Base-by-base conservation (phyloP, 805 yeast species). In the Myxozyma neotropica region DNA sequence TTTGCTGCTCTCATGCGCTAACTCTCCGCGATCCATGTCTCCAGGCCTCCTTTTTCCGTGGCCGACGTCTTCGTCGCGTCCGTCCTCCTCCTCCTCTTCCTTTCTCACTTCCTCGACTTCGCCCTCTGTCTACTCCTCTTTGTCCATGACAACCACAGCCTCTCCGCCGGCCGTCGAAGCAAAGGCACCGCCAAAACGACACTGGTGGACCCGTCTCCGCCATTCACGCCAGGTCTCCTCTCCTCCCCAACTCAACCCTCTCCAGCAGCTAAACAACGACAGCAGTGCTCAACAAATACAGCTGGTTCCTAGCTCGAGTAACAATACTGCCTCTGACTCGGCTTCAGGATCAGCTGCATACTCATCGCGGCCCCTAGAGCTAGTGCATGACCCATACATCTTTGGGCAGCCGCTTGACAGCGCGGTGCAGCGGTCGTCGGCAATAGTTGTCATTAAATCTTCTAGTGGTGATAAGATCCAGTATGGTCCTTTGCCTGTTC, bases 401-500 rank as follows among this genome's bases (percentile, higher is more conserved):
- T 87, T 94, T 79, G 97, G 97, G 15, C 90, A 86, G 3, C 83
- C 93, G 1, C 77, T 94, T 35, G 82, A 81, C 10, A 80, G 81
- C 27, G 89, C 96, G 15, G 79, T 93, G 50, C 74, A 80, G 35
- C 81, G 85, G 60, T 96, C 98, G 0, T 85, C 85, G 58, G 96
- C 92, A 17, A 80, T 83, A 50, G 88, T 90, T 54, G 82, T 86
- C 38, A 82, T 88, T 6, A 78, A 86, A 45, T 81, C 82, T 63
- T 79, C 80, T 10, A 55, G 68, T 46, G 83, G 83, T 63, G 86
- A 85, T 27, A 82, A 85, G 58, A 82, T 88, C 33, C 84, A 86
- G 51, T 94, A 89, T 71, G 99, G 98, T 23, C 79, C 85, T 54
- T 89, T 94, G 19, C 99, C 99, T 0, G 81, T 90, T 17, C 87